phyloP scores from a whole-genome alignment of 805 yeast species.

The Diddensiella santjacobensis region DNA sequence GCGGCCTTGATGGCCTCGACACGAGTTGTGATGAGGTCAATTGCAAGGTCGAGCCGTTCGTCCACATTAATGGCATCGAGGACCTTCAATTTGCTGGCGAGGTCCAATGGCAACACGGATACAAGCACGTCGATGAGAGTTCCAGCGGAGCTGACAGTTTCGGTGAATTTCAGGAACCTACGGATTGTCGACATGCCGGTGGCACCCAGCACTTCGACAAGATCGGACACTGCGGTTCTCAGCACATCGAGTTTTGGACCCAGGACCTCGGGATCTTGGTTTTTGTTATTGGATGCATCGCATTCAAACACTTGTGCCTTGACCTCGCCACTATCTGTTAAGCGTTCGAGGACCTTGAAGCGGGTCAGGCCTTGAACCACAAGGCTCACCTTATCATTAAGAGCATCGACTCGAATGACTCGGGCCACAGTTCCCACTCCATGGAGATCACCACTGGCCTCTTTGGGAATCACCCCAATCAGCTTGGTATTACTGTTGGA shows the following conservation, averaged over 20 bases:
- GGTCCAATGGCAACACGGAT: slow-evolving; percentile 34
- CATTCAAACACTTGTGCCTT: slow-evolving; percentile 17
- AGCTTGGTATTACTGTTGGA: background rate
- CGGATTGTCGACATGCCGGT: background rate
- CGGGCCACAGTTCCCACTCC: slow-evolving; percentile 25
- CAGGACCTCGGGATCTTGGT: slow-evolving; percentile 1
- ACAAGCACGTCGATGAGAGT: slow-evolving; percentile 35
- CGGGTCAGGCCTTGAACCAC: slow-evolving; percentile 21
- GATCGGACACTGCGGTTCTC: background rate
- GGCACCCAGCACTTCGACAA: slow-evolving; percentile 3
- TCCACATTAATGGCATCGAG: slow-evolving; percentile 28
- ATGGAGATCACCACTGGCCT: background rate
- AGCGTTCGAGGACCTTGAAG: slow-evolving; percentile 7
- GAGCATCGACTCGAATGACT: slow-evolving; percentile 14
- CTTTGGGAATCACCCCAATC: background rate
- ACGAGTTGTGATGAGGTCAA: slow-evolving; percentile 17
- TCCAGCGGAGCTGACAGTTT: slow-evolving; percentile 23
- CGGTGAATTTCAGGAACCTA: slow-evolving; percentile 1
- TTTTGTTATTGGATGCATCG: slow-evolving; percentile 6
- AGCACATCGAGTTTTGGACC: background rate
- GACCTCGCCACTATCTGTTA: background rate
- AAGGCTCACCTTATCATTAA: slow-evolving; percentile 6
- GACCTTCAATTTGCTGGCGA: slow-evolving; percentile 29
- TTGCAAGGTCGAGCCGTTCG: slow-evolving; percentile 27
- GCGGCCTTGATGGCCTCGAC: slow-evolving; percentile 14